phyloP scores from a whole-genome alignment of 2,329 filamentous ascomycete species.

The Aureobasidium sp. region DNA sequence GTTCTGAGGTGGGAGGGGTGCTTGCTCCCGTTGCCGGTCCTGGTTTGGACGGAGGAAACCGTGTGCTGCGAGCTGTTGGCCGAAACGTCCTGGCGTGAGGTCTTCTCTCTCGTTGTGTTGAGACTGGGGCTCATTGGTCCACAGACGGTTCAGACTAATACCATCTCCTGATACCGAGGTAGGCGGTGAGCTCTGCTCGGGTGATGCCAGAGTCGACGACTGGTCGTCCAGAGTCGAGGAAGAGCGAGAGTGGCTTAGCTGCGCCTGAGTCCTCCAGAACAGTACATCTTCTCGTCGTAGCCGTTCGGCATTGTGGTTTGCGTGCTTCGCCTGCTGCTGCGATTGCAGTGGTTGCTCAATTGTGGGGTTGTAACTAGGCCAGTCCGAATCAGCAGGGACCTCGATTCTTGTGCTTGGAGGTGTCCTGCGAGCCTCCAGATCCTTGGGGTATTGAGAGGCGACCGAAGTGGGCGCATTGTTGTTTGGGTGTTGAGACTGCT shows the following conservation, averaged over 20 bases:
- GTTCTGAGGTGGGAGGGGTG: background rate
- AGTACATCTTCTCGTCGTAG: conserved; percentile 2
- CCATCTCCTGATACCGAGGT: background rate
- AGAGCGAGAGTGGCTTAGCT: background rate
- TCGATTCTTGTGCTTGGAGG: background rate
- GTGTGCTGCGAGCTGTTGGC: background rate
- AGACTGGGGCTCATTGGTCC: background rate
- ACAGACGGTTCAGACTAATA: background rate
- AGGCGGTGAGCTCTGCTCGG: background rate
- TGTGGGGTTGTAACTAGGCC: background rate
- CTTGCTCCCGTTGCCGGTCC: background rate
- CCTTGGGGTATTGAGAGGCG: too few species aligned
- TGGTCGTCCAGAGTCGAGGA: background rate
- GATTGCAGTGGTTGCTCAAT: background rate
- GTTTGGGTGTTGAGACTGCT: background rate
- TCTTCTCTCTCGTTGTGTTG: background rate
- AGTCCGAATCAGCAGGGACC: background rate
- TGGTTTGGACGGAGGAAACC: background rate
- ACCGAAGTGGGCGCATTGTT: background rate
- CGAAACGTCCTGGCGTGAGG: background rate
- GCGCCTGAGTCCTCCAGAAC: background rate
- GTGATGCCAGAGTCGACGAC: background rate
- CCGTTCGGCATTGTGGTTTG: background rate
- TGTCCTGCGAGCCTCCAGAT: background rate
- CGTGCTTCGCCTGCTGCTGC: background rate